phyloP scores from a whole-genome alignment of 768 basidiomycete genomes.

The Candolleomyces aberdarensis region DNA sequence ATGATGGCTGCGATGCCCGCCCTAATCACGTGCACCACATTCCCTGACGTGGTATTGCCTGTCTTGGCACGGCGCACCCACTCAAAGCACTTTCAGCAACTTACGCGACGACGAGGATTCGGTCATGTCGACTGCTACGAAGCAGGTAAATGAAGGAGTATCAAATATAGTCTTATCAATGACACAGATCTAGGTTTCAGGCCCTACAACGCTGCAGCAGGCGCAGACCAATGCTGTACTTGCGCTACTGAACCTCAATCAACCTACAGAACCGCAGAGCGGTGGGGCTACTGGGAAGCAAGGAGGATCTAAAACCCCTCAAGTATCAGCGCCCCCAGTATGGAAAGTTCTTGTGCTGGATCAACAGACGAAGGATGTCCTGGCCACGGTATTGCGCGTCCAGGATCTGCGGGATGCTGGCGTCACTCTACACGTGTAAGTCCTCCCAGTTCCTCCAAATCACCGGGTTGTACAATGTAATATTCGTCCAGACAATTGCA shows the following conservation, averaged over 20 bases:
- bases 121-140: conserved; percentile 30
- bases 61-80: conserved; percentile 2
- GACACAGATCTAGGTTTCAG: conserved; percentile 21
- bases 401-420: conserved; percentile 96
- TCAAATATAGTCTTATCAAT: conserved; percentile 10
- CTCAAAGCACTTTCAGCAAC: too few species aligned
- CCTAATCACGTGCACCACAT: conserved; percentile 3
- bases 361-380: conserved; percentile 92
- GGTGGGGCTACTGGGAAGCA: conserved; percentile 34
- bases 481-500: conserved; percentile 73
- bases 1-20: too few species aligned
- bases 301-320: conserved; percentile 44
- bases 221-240: conserved; percentile 85
- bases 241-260: conserved; percentile 83
- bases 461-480: not conserved
- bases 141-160: conserved; percentile 27
- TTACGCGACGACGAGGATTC: not conserved
- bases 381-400: conserved; percentile 92
- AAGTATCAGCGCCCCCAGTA: conserved; percentile 67
- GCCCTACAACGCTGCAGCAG: conserved; percentile 73
- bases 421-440: conserved; percentile 96
- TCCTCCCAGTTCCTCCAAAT: conserved; percentile 13
- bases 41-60: not conserved
- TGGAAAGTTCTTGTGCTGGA: conserved; percentile 98
- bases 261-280: conserved; percentile 43